Evolutionary conservation across 2,329 filamentous ascomycete species (phyloP), one percentile per base, ranked within the genome.

Genomic region (Coniosporium tulheliwenetii): DNA sequence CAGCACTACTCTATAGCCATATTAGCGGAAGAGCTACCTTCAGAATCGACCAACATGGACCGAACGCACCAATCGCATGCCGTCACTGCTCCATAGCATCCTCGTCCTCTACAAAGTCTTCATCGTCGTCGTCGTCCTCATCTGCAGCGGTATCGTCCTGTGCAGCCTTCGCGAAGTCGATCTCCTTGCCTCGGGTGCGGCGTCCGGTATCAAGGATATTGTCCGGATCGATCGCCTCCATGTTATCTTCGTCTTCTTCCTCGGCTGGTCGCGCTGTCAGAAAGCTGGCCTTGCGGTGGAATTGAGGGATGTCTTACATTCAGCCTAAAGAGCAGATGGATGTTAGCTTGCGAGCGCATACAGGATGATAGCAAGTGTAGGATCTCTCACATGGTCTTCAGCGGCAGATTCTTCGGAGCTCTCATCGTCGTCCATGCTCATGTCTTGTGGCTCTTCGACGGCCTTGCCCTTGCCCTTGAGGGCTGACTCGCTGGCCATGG

Each of bases 91-190:
- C 71, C 81, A 85, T 85, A 63, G 78, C 75, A 47, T 83, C 80
- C 45, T 73, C 72, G 33, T 71, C 59, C 39, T 75, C 75, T 55
- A 79, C 67, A 57, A 80, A 80, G 43, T 77, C 81, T 44, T 83
- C 79, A 37, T 82, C 82, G 0, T 91, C 82, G 36, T 86, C 85
- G 29, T 89, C 79, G 10, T 85, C 82, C 5, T 87, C 82, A 7
- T 83, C 79, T n/a, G 77, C 75, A 47, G 70, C 75, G 37, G 75
- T 77, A 52, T 82, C 74, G 62, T 93, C 78, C 63, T 82, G 72
- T 19, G 85, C 85, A 14, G 87, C 87, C 69, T 93, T 86, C 54
- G 82, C 81, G 65, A 85, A 96, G 71, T 96, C 85, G 59, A 96
- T 95, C 56, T 79, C 73, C 63, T 85, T 84, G 57, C 87, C 87